Evolutionary conservation across 2,329 filamentous ascomycete genomes (phyloP), one percentile per base, ranked within the genome.

Genomic region (Claviceps quebecensis): DNA sequence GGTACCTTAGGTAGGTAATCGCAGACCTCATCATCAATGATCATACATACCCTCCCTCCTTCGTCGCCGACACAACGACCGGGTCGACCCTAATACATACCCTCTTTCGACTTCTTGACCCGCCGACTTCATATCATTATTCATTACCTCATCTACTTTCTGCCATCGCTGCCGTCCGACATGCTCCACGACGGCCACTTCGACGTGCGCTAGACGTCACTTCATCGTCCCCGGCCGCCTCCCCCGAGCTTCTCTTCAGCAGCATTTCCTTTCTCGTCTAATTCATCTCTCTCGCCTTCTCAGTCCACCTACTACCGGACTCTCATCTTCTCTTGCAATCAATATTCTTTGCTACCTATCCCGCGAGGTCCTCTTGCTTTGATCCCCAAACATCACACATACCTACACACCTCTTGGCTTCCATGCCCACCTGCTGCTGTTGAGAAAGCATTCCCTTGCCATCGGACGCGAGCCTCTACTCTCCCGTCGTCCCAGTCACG

Each of bases 211-310:
- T 52, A 48, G 38, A 45, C 36, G 22, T 19, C 22, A 8, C 47
- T 34, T 36, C 29, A 37, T 49, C 53, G 47, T 45, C 17, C 47
- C 23, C 23, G 22, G 22, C 6, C 6, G 19, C 19, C 23, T 2
- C 50, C 43, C 34, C 34, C 53, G 53, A 54, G 53, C 53, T 37
- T 54, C 50, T 52, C 53, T 52, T 48, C 53, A 54, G 53, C 53
- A 54, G 53, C 48, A 46, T 52, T 45, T 48, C 45, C 53, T 46
- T 45, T 48, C 22, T 39, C 23, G n/a, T 47, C 49, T 19, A 22
- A 34, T 29, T 38, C 45, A 45, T 26, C 45, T 44, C 34, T 7
- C n/a, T 19, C n/a, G 16, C 16, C 44, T 45, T 34, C 45, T 14
- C 34, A 11, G 29, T 34, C 22, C 49, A 16, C 26, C 13, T 9